Evolutionary conservation across 2,329 filamentous ascomycete species (phyloP).

Genomic region (Colletotrichum sp.): DNA sequence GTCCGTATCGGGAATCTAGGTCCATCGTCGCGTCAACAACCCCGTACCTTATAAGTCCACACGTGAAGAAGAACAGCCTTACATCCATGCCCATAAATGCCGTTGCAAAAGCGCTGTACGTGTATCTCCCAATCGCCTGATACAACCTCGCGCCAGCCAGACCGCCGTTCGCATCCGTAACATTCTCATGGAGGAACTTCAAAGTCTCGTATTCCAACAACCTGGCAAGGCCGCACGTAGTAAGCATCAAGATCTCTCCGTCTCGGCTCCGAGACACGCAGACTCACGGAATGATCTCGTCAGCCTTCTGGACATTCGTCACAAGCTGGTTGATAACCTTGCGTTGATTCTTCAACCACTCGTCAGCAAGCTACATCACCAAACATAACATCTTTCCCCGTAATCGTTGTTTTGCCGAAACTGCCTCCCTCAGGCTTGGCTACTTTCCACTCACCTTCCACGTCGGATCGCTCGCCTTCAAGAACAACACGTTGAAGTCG

Average conservation of each 20-base stretch:
- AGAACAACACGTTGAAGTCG: neutral
- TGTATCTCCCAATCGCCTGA: neutral
- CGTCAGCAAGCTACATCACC: fast-evolving
- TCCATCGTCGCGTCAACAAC: neutral
- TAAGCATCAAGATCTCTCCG: neutral
- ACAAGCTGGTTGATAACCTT: neutral
- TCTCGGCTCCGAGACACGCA: fast-evolving
- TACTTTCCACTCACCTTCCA: neutral
- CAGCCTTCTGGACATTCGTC: neutral
- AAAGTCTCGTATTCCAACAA: neutral
- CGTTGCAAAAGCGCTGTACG: neutral
- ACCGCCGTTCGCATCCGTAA: fast-evolving
- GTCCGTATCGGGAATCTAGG: neutral
- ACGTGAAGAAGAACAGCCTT: too few species aligned
- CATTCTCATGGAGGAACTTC: neutral
- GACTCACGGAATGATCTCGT: neutral
- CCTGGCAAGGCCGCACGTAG: neutral
- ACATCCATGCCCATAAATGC: neutral
- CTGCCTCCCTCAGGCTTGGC: fast-evolving
- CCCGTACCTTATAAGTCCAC: too few species aligned
- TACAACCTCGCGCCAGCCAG: neutral
- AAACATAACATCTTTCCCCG: fast-evolving
- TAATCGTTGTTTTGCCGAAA: neutral
- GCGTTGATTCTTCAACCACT: neutral
- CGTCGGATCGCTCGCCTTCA: neutral